Percentiles rank a stretch among this genome's conserved stretches.
phyloP scores from a whole-genome alignment of 768 basidiomycete species.

The Pisolithus sp. region DNA sequence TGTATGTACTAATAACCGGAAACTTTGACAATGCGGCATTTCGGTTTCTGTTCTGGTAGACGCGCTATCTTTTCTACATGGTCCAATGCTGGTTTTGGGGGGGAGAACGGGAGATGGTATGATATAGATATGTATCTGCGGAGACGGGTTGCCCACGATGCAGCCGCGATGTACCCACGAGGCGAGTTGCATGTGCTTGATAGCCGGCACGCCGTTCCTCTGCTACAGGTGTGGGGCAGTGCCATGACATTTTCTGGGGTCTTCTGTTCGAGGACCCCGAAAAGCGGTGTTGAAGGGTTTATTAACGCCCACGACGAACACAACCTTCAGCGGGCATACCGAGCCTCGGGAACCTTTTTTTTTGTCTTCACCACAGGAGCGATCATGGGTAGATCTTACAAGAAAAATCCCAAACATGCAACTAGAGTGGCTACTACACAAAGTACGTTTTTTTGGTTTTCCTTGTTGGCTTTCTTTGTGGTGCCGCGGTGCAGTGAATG shows the following conservation, averaged over 20 bases:
- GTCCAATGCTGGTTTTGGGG: conserved; percentile 2
- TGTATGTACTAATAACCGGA: neutral
- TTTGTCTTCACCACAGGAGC: conserved; percentile 1
- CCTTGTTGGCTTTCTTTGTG: conserved; percentile 8
- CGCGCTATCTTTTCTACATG: neutral
- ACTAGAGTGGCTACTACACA: conserved; percentile 27
- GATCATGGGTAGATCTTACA: conserved; percentile 36
- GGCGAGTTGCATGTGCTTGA: too few species aligned
- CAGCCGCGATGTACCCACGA: conserved; percentile 13
- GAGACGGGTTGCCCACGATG: conserved; percentile 7
- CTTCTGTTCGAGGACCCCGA: conserved; percentile 26
- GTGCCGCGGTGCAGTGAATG: too few species aligned
- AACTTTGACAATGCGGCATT: neutral
- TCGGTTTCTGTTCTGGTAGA: conserved; percentile 4
- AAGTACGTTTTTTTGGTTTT: conserved; percentile 32
- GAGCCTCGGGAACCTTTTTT: conserved; percentile 24
- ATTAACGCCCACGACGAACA: conserved; percentile 33
- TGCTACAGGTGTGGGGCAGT: neutral
- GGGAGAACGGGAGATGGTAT: neutral
- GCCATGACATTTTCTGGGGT: conserved; percentile 22
- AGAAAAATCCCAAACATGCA: conserved; percentile 32
- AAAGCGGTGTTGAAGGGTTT: conserved; percentile 27
- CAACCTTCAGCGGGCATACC: conserved; percentile 16
- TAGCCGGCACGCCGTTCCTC: neutral
- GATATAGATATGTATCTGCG: neutral